Conservation (phyloP, 208 protist species). For the Trypanosoma conorhini region DNA sequence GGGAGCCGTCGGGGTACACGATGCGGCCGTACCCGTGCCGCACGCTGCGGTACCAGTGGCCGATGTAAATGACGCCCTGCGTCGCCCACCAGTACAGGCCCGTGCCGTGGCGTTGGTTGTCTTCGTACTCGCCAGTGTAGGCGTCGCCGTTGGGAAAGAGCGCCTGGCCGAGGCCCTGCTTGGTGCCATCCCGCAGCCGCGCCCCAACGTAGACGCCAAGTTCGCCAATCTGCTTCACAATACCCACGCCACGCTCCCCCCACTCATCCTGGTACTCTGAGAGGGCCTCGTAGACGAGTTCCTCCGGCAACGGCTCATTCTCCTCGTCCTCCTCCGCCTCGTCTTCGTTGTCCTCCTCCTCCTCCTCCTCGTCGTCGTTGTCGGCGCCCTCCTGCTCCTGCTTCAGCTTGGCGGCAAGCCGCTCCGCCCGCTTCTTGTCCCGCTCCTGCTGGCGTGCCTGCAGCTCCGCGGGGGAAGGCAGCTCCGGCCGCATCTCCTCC, state of each 20-base stretch:
- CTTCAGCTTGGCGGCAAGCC: constrained; percentile 38
- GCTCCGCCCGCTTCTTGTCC: constrained; percentile 64
- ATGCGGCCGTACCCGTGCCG: constrained; percentile 84
- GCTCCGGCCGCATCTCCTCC: constrained; percentile 84
- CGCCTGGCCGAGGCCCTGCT: constrained; percentile 83
- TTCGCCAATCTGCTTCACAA: constrained; percentile 90
- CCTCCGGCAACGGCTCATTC: constrained; percentile 72
- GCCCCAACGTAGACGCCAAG: constrained; percentile 85
- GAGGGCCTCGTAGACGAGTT: constrained; percentile 81
- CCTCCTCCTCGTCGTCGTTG: constrained; percentile 39
- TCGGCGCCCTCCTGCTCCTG: constrained; percentile 32
- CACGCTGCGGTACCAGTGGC: constrained; percentile 62
- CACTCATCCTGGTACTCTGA: constrained; percentile 88
- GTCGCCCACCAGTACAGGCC: constrained; percentile 83
- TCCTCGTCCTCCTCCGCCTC: constrained; percentile 83
- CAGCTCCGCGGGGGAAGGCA: constrained; percentile 71
- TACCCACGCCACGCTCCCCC: constrained; percentile 60
- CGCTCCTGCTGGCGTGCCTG: constrained; percentile 68
- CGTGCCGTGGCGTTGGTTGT: constrained; percentile 75
- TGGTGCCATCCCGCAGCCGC: constrained; percentile 73
- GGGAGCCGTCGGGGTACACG: constrained; percentile 83
- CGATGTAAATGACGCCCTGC: constrained; percentile 63
- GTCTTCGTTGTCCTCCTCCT: constrained; percentile 56
- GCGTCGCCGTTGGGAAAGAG: constrained; percentile 87
- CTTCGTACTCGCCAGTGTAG: constrained; percentile 81